Conservation (phyloP, 257 asterid species). For the Rhazya stricta region DNA sequence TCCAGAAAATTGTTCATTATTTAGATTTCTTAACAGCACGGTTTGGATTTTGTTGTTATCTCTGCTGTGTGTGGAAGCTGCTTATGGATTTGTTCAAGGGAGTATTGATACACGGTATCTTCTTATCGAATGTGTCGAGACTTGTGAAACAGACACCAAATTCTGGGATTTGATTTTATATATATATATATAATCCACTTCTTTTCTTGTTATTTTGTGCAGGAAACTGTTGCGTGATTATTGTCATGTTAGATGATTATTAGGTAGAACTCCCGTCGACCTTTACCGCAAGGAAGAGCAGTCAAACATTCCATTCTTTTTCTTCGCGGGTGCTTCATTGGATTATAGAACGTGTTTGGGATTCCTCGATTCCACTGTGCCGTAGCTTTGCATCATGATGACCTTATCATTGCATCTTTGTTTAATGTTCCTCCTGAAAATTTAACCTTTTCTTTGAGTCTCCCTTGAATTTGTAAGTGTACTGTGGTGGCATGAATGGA, state of each 20-base stretch:
- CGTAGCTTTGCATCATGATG: not conserved
- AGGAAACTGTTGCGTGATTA: conserved; percentile 17
- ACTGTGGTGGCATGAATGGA: too few relatives aligned
- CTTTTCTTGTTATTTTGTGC: not conserved
- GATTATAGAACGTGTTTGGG: not conserved
- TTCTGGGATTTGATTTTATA: not conserved
- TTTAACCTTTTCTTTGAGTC: not conserved
- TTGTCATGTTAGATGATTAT: conserved; percentile 11
- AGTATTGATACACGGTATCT: not conserved
- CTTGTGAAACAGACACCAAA: not conserved
- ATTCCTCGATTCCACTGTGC: not conserved
- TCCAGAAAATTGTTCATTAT: not conserved
- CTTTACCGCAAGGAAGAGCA: not conserved
- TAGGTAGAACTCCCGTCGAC: conserved; percentile 4
- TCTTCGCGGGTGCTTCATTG: not conserved
- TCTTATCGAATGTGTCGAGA: not conserved
- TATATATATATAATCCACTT: too few relatives aligned
- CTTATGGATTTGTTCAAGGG: too few relatives aligned
- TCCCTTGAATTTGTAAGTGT: too few relatives aligned
- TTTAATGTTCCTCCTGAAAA: not conserved
- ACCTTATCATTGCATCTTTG: not conserved
- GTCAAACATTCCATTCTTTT: not conserved
- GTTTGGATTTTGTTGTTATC: too few relatives aligned
- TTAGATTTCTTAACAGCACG: not conserved
- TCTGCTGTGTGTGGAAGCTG: too few relatives aligned